Evolutionary conservation across 805 yeast genomes (phyloP).

Genomic region (Zygosaccharomyces bisporus): DNA sequence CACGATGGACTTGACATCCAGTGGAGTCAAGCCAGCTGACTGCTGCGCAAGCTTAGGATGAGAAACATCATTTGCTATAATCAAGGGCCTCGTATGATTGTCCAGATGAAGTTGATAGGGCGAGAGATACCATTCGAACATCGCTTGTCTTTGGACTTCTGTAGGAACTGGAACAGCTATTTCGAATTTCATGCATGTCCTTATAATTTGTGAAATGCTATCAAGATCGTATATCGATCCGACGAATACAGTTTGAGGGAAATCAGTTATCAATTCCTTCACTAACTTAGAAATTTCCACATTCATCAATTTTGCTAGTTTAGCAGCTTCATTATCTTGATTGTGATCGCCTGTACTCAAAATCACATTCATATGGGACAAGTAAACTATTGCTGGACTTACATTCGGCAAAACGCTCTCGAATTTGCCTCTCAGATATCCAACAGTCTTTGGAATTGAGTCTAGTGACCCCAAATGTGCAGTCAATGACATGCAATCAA

Average conservation of each 20-base stretch:
- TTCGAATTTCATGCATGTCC: constrained; percentile 73
- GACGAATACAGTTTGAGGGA: constrained; percentile 45
- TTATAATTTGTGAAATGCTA: constrained; percentile 56
- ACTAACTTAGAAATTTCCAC: constrained; percentile 57
- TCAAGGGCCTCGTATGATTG: constrained; percentile 1
- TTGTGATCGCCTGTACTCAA: constrained; percentile 63
- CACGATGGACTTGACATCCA: constrained; percentile 71
- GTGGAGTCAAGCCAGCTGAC: constrained; percentile 89
- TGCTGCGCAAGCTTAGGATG: constrained; percentile 63
- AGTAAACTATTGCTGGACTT: constrained; percentile 47
- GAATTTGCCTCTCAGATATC: constrained; percentile 67
- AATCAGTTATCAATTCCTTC: constrained; percentile 46
- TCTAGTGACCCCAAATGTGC: constrained; percentile 55
- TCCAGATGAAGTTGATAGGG: constrained; percentile 25
- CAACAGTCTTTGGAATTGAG: constrained; percentile 74
- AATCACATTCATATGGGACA: constrained; percentile 75
- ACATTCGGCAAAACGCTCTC: constrained; percentile 55
- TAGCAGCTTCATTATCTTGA: constrained; percentile 38
- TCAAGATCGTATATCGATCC: constrained; percentile 71
- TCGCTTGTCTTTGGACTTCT: constrained; percentile 65
- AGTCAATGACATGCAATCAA: constrained; percentile 57
- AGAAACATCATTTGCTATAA: constrained; percentile 38
- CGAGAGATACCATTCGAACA: constrained; percentile 52
- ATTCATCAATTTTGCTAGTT: constrained; percentile 32
- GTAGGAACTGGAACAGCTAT: constrained; percentile 71